Base-by-base conservation (phyloP, 2,329 filamentous ascomycete species). In the Neurospora sp. region DNA sequence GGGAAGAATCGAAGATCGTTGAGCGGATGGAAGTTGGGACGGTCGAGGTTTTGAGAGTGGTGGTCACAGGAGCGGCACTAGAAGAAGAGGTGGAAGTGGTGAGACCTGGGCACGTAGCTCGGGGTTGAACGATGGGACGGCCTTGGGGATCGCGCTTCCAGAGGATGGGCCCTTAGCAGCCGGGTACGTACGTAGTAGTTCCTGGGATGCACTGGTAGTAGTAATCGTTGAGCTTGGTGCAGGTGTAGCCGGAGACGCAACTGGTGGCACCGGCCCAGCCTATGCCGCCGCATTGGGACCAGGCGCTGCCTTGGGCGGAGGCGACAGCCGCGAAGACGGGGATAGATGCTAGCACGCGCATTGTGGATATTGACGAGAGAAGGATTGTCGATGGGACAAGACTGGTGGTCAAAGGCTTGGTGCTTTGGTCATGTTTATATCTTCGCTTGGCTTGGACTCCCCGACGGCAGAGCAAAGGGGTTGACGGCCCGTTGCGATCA, bases 201-300 rank as follows among this genome's bases (percentile, higher is more conserved):
- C 39, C 73, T 72, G 67, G 3, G 46, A 41, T 40, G 15, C n/a
- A 46, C 3, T 19, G 33, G 66, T 12, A 68, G 17, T 68, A n/a
- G 65, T 33, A 33, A 37, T 40, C 11, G n/a, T 76, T 76, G 65
- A 74, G 72, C 4, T 67, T 72, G 1, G 71, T 75, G 66, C 75
- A 76, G n/a, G 39, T 62, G 19, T 74, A 75, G 36, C 73, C 73
- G 4, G 71, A 69, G 8, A 70, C 70, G 67, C 75, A 76, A 17
- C 40, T 68, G 8, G 69, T 71, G 6, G 74, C 69, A 8, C 72
- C 72, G 11, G 66, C 66, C 38, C 69, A 73, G 66, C 71, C 67
- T 68, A 69, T 68, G 33, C 75, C 74, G 23, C 74, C 70, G 66
- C 72, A 73, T 37, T 73, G 72, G 33, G 72, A 66, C 3, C 68